phyloP scores from a whole-genome alignment of 345 rosid genomes.

The Lepidium sativum region DNA sequence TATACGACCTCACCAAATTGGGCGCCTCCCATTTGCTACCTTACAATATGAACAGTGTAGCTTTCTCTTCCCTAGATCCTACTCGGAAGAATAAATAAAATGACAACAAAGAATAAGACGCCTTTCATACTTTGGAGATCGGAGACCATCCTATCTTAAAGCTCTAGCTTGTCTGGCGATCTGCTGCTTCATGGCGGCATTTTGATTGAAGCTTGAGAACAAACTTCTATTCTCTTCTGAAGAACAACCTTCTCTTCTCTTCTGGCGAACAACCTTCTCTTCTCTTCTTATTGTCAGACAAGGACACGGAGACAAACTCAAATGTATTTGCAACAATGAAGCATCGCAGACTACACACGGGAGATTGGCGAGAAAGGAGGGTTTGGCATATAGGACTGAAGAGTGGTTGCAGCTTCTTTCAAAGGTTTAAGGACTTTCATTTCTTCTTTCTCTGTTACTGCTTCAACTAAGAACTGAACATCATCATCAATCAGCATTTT shows the following conservation, averaged over 20 bases:
- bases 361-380: conserved; percentile 93
- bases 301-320: not conserved
- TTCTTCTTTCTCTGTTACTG: conserved; percentile 54
- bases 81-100: conserved; percentile 30
- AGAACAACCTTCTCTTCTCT: conserved; percentile 2
- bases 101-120: conserved; percentile 18
- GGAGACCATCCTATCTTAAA: conserved; percentile 13
- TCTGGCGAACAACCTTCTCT: conserved; percentile 10
- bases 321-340: not conserved
- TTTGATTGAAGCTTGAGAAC: not conserved
- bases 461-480: conserved; percentile 50
- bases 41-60: conserved; percentile 44
- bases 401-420: conserved; percentile 27
- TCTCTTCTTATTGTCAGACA: not conserved
- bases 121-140: conserved; percentile 5
- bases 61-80: conserved; percentile 29
- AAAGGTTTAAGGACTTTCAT: conserved; percentile 33
- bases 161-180: not conserved
- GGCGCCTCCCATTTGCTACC: conserved; percentile 30
- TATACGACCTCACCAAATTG: conserved; percentile 24
- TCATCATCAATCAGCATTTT: conserved; percentile 68
- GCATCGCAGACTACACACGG: conserved; percentile 44
- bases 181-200: conserved; percentile 6
- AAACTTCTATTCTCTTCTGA: conserved; percentile 5
- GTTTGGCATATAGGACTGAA: conserved; percentile 52